A percentile compares a stretch with the other conserved stretches of the same genome.
These are phyloP conservation scores for Coleophoma crateriformis DNA, from an alignment of 2,329 filamentous ascomycete genomes.

Conservation along the genomic window DNA sequence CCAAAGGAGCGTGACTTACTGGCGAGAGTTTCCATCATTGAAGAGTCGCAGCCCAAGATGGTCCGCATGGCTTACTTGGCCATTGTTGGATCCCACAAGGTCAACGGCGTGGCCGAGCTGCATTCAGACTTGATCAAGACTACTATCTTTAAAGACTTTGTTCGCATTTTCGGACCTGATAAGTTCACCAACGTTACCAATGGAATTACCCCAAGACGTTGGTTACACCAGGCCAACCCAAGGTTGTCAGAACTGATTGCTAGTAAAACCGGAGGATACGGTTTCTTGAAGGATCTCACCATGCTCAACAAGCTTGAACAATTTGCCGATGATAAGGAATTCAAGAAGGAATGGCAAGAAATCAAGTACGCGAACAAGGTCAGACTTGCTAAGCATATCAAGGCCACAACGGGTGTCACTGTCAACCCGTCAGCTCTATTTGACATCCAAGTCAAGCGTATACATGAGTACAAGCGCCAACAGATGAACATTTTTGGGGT, in stretches of 20 bases:
- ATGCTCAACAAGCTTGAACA: slow-evolving; percentile 79
- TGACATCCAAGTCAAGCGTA: slow-evolving; percentile 97
- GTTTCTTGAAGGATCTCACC: slow-evolving; percentile 87
- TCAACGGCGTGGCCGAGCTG: slow-evolving; percentile 95
- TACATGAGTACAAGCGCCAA: slow-evolving; percentile 98
- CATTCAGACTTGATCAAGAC: slow-evolving; percentile 98
- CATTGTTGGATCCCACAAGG: slow-evolving; percentile 96
- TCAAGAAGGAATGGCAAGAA: slow-evolving; percentile 90
- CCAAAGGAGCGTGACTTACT: slow-evolving; percentile 86
- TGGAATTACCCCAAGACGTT: slow-evolving; percentile 90
- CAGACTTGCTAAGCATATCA: slow-evolving; percentile 85
- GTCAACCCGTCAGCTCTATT: slow-evolving; percentile 89
- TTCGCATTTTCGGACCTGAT: slow-evolving; percentile 88
- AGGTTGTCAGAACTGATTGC: slow-evolving; percentile 87
- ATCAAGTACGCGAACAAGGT: slow-evolving; percentile 98
- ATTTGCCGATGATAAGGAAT: slow-evolving; percentile 79
- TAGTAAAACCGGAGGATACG: slow-evolving; percentile 76
- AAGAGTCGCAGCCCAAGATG: slow-evolving; percentile 96
- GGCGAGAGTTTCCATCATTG: slow-evolving; percentile 87
- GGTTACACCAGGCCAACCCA: slow-evolving; percentile 97
- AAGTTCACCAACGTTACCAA: slow-evolving; percentile 99
- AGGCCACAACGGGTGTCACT: slow-evolving; percentile 68
- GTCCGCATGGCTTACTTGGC: slow-evolving; percentile 95
- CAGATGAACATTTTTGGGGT: slow-evolving; percentile 99
- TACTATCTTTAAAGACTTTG: slow-evolving; percentile 99